Conservation (phyloP, 257 asterid genomes). For the Scutellaria minor region DNA sequence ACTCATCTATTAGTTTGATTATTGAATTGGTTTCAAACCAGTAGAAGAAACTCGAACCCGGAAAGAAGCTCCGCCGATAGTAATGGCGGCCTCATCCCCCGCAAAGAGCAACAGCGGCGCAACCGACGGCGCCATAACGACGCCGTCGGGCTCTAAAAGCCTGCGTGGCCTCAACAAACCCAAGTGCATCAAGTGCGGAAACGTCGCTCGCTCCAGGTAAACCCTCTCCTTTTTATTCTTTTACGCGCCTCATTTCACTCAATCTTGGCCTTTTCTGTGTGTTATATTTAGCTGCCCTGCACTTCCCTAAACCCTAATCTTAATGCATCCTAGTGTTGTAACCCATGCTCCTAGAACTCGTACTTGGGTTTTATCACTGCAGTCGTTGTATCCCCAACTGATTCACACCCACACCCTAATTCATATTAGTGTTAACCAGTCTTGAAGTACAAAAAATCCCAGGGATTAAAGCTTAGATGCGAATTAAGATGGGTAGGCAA, state of each 20-base stretch:
- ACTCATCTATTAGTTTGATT: too few relatives aligned
- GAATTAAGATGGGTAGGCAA: slow-evolving; percentile 13
- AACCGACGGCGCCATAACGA: slow-evolving; percentile 32
- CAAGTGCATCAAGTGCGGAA: slow-evolving; percentile 96
- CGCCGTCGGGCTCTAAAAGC: slow-evolving; percentile 52
- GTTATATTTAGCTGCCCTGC: neutral
- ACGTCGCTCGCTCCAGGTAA: slow-evolving; percentile 98
- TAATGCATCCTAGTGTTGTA: slow-evolving; percentile 32
- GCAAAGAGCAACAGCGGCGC: slow-evolving; percentile 48
- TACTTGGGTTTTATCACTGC: slow-evolving; percentile 21
- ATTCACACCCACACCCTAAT: neutral
- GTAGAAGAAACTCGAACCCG: slow-evolving; percentile 29
- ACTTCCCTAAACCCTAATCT: slow-evolving; percentile 4
- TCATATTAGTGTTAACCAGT: neutral
- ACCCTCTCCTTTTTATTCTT: neutral
- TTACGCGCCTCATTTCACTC: neutral
- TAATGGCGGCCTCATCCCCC: slow-evolving; percentile 61
- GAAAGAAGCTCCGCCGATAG: slow-evolving; percentile 31
- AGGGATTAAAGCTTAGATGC: neutral
- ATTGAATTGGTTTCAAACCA: neutral
- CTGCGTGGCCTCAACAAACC: slow-evolving; percentile 96
- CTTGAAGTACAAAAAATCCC: neutral
- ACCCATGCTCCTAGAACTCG: slow-evolving; percentile 22
- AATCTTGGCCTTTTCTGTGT: slow-evolving; percentile 20
- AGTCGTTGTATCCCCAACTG: slow-evolving; percentile 11